These are phyloP conservation scores for Mortierella sp. DNA, from an alignment of 371 early-diverging fungal species.

Conservation along the genomic window DNA sequence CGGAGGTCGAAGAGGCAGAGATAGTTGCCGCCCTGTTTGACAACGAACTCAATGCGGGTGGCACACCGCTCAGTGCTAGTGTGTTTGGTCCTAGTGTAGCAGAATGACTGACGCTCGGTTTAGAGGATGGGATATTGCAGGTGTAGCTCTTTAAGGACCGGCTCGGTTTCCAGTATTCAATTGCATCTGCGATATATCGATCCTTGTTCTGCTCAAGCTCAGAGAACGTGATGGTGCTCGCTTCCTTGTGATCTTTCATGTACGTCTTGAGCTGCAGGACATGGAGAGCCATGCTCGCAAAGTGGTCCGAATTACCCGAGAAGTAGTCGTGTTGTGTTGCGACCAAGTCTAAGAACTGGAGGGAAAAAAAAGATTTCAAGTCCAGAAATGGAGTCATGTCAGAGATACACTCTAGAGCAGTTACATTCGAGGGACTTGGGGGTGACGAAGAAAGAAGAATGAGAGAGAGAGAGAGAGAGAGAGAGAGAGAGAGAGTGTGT, in stretches of 20 bases:
- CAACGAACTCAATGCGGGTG: constrained; percentile 10
- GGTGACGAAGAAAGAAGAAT: background rate
- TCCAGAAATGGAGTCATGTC: background rate
- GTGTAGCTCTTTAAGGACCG: constrained; percentile 47
- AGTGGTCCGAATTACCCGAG: constrained; percentile 51
- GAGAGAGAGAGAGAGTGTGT: too few species aligned
- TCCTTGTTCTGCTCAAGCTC: constrained; percentile 51
- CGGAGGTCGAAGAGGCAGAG: constrained; percentile 15
- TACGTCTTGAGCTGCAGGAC: constrained; percentile 51
- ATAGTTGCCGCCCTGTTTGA: constrained; percentile 23
- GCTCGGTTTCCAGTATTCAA: constrained; percentile 53
- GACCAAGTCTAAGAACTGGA: constrained; percentile 46
- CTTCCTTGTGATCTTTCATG: constrained; percentile 44
- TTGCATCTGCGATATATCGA: constrained; percentile 37
- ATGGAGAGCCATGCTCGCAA: constrained; percentile 48
- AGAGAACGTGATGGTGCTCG: constrained; percentile 22
- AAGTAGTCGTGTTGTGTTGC: constrained; percentile 53
- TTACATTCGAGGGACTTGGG: background rate
- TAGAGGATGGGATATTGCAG: constrained; percentile 7
- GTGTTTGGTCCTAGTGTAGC: constrained; percentile 26
- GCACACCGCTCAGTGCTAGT: constrained; percentile 30
- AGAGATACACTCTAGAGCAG: background rate
- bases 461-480: too few species aligned
- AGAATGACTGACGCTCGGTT: constrained; percentile 18
- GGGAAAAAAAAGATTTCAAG: background rate